Base-by-base conservation (phyloP, 805 yeast species). In the Kurtzmaniella fragi region DNA sequence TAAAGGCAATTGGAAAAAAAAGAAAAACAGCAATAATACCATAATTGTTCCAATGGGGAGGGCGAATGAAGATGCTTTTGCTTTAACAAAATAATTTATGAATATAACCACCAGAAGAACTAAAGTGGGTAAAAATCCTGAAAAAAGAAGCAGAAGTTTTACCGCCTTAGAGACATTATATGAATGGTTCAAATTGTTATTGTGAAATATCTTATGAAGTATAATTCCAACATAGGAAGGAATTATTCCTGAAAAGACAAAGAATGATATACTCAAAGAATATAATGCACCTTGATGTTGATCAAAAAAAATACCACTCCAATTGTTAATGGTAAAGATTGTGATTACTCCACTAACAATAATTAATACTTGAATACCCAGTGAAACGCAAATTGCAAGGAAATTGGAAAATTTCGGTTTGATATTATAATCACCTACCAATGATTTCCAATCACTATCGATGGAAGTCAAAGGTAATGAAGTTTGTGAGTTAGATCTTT, bases 41-140 rank as follows among this genome's bases (percentile, higher is more conserved):
- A 83, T 59, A 15, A 87, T 71, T 0, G 95, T 82, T 5, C 87
- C 83, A 48, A 87, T 82, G 11, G 95, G 95, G 32, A 86, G 64
- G 0, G 91, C 89, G 36, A 74, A 67, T 0, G 93, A 80, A 0
- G 93, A 80, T 45, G 81, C 82, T 48, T 80, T 73, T 2, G 82
- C 82, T 87, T 90, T 84, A 8, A 84, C 80, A 40, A 88, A 73
- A 43, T 77, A 62, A 56, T 87, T 88, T 42, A 84, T 60, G 17
- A 77, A 53, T 17, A 83, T 56, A 0, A 82, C 65, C 2, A 77
- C 64, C 0, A 72, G 41, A 40, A 84, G 58, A 0, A 80, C 66
- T 62, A 50, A 31, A 61, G 73, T 17, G 70, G 85, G 60, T 67
- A 64, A 53, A 25, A 57, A 46, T 2, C 70, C 70, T 45, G 71